A percentile compares a stretch with the other conserved stretches of the same genome.
Conservation (phyloP, 2,329 filamentous ascomycete species). For the Phialophora verrucosa region DNA sequence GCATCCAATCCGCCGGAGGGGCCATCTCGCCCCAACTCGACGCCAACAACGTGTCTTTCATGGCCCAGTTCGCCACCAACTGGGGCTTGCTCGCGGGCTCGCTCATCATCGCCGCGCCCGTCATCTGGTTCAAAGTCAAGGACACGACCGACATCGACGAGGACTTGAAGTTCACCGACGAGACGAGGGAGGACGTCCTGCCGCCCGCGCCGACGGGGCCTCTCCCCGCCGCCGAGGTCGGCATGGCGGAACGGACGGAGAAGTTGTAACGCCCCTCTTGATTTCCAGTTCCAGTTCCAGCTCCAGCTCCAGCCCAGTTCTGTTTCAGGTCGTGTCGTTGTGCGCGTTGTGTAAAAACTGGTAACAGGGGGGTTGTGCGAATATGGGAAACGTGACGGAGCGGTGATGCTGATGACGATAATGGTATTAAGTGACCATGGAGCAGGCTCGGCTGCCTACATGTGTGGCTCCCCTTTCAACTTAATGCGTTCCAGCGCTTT, state of each 20-base stretch:
- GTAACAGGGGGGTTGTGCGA: too few relatives aligned
- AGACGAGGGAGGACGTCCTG: slow-evolving; percentile 73
- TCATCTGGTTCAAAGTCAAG: slow-evolving; percentile 76
- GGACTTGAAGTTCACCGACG: slow-evolving; percentile 80
- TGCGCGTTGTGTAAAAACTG: neutral
- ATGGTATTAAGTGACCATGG: too few relatives aligned
- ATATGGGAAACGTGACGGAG: too few relatives aligned
- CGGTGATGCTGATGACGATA: too few relatives aligned
- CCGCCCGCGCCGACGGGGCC: slow-evolving; percentile 26
- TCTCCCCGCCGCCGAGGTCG: slow-evolving; percentile 30
- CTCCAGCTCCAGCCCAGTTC: neutral
- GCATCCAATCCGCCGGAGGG: slow-evolving; percentile 77
- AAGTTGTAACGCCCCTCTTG: neutral
- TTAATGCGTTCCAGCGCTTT: too few relatives aligned
- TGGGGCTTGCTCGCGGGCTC: slow-evolving; percentile 73
- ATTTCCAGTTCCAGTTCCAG: neutral
- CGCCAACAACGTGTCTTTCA: slow-evolving; percentile 62
- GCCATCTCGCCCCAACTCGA: slow-evolving; percentile 77
- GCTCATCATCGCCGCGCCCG: slow-evolving; percentile 73
- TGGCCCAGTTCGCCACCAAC: slow-evolving; percentile 69
- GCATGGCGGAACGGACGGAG: slow-evolving; percentile 30
- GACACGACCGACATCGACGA: slow-evolving; percentile 76
- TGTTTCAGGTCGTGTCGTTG: too few relatives aligned
- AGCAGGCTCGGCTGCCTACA: too few relatives aligned
- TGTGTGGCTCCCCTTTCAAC: too few relatives aligned